Conservation (phyloP, 345 rosid species). For the Gossypium australe region DNA sequence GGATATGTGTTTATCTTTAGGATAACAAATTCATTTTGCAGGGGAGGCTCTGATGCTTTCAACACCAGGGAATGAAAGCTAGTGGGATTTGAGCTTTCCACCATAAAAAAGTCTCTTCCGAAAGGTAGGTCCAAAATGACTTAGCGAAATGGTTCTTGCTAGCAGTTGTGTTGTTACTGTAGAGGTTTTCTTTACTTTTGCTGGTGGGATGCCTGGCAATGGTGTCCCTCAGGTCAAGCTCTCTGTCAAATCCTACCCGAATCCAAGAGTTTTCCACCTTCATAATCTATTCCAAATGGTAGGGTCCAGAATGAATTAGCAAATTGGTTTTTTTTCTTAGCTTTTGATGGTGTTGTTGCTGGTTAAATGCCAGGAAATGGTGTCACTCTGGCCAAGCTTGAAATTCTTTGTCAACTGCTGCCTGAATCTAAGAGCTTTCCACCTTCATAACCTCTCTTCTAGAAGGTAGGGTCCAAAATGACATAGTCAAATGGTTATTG, state of each 20-base stretch:
- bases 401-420: too few species aligned
- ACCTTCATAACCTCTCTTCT: background rate
- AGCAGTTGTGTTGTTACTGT: conserved; percentile 13
- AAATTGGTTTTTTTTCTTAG: background rate
- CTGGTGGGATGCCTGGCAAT: conserved; percentile 33
- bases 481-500: background rate
- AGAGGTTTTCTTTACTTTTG: conserved; percentile 5
- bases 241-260: background rate
- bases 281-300: background rate
- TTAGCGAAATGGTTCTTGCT: conserved; percentile 10
- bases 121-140: conserved; percentile 22
- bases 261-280: background rate
- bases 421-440: background rate
- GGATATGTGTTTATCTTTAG: conserved; percentile 27
- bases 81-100: conserved; percentile 27
- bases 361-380: conserved; percentile 24
- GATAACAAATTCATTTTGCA: conserved; percentile 32
- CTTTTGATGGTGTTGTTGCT: conserved; percentile 16
- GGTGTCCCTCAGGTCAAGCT: background rate
- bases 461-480: background rate
- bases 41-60: conserved; percentile 24
- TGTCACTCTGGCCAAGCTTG: background rate
- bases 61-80: conserved; percentile 26
- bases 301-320: too few species aligned
- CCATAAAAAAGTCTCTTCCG: conserved; percentile 12